Conservation (phyloP, 306 rosid species). For the Dalbergia cochinchinensis region DNA sequence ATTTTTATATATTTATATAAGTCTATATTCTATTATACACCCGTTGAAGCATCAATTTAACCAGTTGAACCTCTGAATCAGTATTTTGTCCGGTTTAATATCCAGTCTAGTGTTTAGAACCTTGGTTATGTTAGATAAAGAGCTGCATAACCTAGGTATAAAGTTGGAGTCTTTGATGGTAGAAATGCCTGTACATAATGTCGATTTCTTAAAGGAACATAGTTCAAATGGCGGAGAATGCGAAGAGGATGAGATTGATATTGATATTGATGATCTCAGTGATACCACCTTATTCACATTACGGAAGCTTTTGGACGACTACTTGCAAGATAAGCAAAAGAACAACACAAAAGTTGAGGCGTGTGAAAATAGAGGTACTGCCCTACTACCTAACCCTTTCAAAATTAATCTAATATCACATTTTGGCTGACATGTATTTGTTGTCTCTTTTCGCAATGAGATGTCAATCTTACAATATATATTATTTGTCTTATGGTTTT, state of each 20-base stretch:
- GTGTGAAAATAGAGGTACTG: slow-evolving; percentile 82
- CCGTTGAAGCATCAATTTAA: too few species aligned
- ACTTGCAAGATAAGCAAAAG: slow-evolving; percentile 63
- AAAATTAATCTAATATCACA: slow-evolving; percentile 29
- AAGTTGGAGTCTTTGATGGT: slow-evolving; percentile 76
- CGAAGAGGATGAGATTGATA: too few species aligned
- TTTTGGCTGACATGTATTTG: neutral
- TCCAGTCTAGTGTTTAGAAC: too few species aligned
- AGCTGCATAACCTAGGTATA: slow-evolving; percentile 63
- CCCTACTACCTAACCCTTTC: slow-evolving; percentile 23
- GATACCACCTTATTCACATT: too few species aligned
- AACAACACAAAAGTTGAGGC: slow-evolving; percentile 60
- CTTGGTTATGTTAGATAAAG: slow-evolving; percentile 69
- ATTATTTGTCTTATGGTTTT: slow-evolving; percentile 29
- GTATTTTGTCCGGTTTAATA: too few species aligned
- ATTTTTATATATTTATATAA: too few species aligned
- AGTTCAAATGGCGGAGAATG: slow-evolving; percentile 72
- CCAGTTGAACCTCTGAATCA: too few species aligned
- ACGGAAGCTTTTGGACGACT: slow-evolving; percentile 73
- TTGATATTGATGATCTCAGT: too few species aligned
- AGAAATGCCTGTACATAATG: slow-evolving; percentile 72
- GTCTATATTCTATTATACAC: too few species aligned
- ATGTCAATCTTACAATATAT: slow-evolving; percentile 6
- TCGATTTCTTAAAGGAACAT: slow-evolving; percentile 76
- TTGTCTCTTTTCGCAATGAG: slow-evolving; percentile 1